phyloP scores from a whole-genome alignment of 441 rosid genomes.

The Dalechampia spathulata region DNA sequence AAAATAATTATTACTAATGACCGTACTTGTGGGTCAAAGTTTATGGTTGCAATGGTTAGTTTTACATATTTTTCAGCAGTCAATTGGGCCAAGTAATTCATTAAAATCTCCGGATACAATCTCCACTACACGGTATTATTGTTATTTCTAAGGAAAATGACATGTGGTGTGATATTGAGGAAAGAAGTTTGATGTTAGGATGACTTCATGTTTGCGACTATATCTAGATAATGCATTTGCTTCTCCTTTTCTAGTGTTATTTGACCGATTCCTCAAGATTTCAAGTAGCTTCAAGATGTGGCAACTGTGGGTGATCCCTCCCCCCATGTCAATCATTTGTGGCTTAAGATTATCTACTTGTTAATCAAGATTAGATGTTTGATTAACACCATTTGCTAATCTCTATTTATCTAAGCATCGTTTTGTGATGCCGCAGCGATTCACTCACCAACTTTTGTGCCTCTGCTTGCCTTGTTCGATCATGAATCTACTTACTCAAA shows the following conservation, averaged over 20 bases:
- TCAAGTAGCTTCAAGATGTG: slow-evolving; percentile 8
- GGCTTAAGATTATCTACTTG: neutral
- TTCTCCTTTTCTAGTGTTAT: neutral
- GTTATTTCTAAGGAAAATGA: no score
- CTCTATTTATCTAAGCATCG: neutral
- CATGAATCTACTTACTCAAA: no score
- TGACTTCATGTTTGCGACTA: slow-evolving; percentile 12
- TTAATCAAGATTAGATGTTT: neutral
- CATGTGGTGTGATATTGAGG: neutral
- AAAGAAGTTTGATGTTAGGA: slow-evolving; percentile 17
- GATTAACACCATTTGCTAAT: no score
- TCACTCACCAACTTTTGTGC: neutral
- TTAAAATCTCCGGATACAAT: no score
- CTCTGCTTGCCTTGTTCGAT: neutral
- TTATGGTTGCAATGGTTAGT: no score
- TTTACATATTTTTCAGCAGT: no score
- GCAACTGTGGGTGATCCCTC: neutral
- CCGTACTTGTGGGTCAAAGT: no score
- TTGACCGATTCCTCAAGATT: neutral
- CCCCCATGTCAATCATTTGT: neutral
- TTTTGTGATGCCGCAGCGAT: neutral
- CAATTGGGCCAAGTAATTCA: no score
- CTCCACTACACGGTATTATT: no score
- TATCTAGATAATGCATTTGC: neutral
- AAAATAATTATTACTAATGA: no score